phyloP scores from a whole-genome alignment of 148 eudicot species.

The Dysphania ambrosioides region DNA sequence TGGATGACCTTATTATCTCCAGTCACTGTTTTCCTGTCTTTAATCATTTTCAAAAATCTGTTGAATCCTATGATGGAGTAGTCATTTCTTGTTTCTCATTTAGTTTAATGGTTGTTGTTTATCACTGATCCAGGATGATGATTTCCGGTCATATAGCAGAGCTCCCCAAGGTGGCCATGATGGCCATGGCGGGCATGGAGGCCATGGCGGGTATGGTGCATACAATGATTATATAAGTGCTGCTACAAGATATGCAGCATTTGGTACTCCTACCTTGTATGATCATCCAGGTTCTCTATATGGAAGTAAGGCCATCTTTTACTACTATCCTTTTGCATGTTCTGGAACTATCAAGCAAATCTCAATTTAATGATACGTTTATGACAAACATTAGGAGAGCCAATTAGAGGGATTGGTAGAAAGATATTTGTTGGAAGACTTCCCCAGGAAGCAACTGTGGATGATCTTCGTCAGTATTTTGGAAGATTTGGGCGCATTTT shows the following conservation, averaged over 20 bases:
- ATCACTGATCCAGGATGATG: slow-evolving; percentile 55
- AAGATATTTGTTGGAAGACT: slow-evolving; percentile 98
- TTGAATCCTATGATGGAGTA: not conserved
- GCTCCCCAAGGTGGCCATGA: slow-evolving; percentile 69
- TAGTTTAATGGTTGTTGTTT: no score
- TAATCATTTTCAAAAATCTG: not conserved
- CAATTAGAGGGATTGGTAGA: slow-evolving; percentile 71
- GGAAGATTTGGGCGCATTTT: slow-evolving; percentile 90
- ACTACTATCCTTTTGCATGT: not conserved
- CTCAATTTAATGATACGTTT: not conserved
- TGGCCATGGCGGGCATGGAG: slow-evolving; percentile 81
- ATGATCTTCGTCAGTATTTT: slow-evolving; percentile 85
- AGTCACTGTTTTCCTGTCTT: not conserved
- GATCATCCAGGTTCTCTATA: slow-evolving; percentile 75
- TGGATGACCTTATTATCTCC: not conserved
- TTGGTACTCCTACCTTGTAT: slow-evolving; percentile 94
- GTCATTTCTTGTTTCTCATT: not conserved
- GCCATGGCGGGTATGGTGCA: slow-evolving; percentile 85
- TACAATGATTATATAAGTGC: slow-evolving; percentile 82
- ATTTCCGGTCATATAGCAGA: slow-evolving; percentile 54
- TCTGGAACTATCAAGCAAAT: not conserved
- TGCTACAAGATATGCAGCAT: slow-evolving; percentile 89
- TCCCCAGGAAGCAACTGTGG: slow-evolving; percentile 86
- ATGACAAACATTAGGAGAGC: slow-evolving; percentile 42
- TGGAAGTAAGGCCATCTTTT: slow-evolving; percentile 59